Evolutionary conservation across 345 rosid species (phyloP).

Genomic region (Salix dunnii): DNA sequence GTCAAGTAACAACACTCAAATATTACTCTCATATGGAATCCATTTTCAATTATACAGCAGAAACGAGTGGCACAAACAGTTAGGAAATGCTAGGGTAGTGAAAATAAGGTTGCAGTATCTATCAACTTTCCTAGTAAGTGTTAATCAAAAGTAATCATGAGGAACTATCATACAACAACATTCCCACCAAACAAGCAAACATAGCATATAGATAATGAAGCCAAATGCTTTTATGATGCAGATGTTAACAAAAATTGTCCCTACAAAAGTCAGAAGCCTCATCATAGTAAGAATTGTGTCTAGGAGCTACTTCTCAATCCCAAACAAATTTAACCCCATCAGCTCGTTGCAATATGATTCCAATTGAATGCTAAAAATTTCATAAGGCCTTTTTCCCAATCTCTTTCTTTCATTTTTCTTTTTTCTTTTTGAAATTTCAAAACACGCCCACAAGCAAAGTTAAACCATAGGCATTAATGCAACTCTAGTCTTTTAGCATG

Average conservation of each 20-base stretch:
- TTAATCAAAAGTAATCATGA: not conserved
- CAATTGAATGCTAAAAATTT: not conserved
- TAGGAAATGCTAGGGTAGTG: not conserved
- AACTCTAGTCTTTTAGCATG: not conserved
- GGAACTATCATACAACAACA: not conserved
- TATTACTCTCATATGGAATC: not conserved
- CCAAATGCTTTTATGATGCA: not conserved
- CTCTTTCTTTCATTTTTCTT: not conserved
- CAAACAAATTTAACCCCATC: not conserved
- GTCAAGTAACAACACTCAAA: not conserved
- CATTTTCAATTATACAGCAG: not conserved
- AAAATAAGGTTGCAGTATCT: not conserved
- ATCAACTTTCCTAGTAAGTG: not conserved
- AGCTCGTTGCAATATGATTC: not conserved
- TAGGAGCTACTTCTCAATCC: not conserved
- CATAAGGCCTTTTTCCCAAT: not conserved
- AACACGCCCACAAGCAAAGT: not conserved
- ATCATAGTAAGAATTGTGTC: not conserved
- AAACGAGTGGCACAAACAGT: not conserved
- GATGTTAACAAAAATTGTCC: not conserved
- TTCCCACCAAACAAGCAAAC: not conserved
- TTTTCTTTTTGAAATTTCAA: not conserved
- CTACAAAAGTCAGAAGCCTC: not conserved
- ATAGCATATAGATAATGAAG: not conserved
- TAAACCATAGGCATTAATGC: not conserved